Percentiles rank a stretch among this genome's conserved stretches.
Conservation (phyloP, 352 stramenopile species). For the Globisporangium echinulatum region DNA sequence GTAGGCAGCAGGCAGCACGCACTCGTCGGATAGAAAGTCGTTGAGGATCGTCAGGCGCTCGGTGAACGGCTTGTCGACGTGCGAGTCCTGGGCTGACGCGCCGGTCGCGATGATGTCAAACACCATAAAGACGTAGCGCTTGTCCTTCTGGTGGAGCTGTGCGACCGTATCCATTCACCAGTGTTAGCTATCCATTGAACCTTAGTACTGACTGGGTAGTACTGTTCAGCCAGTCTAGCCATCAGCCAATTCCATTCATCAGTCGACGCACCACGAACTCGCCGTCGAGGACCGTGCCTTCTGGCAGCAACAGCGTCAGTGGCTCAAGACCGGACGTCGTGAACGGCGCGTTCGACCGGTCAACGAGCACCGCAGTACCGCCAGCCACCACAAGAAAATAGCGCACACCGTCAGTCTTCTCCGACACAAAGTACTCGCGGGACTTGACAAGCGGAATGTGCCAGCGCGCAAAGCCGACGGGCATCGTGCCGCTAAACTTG, state of each 20-base stretch:
- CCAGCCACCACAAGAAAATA: constrained; percentile 86
- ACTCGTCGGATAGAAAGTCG: constrained; percentile 83
- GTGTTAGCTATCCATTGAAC: too few species aligned
- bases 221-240: background rate
- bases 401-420: constrained; percentile 90
- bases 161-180: background rate
- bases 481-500: constrained; percentile 89
- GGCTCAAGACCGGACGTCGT: constrained; percentile 71
- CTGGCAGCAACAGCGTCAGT: constrained; percentile 70
- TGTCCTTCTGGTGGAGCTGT: constrained; percentile 76
- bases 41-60: constrained; percentile 77
- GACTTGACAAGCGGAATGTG: constrained; percentile 83
- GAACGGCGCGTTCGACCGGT: constrained; percentile 77
- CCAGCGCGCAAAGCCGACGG: constrained; percentile 87
- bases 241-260: constrained; percentile 1
- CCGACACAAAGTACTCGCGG: constrained; percentile 83
- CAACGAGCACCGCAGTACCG: constrained; percentile 58
- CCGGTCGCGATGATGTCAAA: constrained; percentile 88
- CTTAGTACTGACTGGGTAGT: too few species aligned
- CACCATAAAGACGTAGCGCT: constrained; percentile 84
- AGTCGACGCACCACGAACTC: constrained; percentile 71
- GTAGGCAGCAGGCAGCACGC: constrained; percentile 11
- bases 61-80: constrained; percentile 77
- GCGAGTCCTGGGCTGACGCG: constrained; percentile 53
- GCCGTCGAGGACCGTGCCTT: constrained; percentile 86